Evolutionary conservation across 2,329 filamentous ascomycete species (phyloP), one percentile per base, ranked within the genome.

Genomic region (Aspergillus glaucus): DNA sequence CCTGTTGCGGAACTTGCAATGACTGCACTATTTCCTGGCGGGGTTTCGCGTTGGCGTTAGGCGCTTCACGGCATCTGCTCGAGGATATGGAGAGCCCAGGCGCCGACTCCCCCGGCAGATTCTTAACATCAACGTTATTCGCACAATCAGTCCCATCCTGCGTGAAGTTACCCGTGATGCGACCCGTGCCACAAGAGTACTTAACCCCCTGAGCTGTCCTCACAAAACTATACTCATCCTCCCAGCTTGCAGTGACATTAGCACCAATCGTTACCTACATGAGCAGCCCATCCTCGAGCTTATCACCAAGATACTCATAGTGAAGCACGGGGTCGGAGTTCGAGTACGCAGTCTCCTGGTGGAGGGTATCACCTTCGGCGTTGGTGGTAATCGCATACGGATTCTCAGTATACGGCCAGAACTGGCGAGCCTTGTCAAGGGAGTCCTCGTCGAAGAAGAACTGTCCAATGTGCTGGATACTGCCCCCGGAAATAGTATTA

Each of bases 381-480:
- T 76, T 76, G 34, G 55, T 59, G 4, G 68, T 73, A 14, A 67
- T 47, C 1, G 48, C 28, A 37, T 73, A 64, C 0, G 50, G 48
- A 22, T 56, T 60, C 12, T 49, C 43, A 30, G 43, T 53, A 26
- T 59, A 59, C 1, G 55, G 55, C 22, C 50, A 75, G 59, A 54
- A 74, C 64, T 39, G 70, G 67, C 79, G 74, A 45, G 83, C 76
- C 36, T 70, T 53, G 24, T 52, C 56, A 52, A 78, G 72, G 12
- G 84, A 73, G 50, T 70, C 68, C 59, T 82, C 75, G 57, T 84
- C 79, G 42, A 80, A 80, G 71, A 80, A 84, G 40, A 81, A 59
- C 61, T 84, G 81, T 15, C 81, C 81, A 39, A 83, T 73, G 63
- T 84, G 81, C 5, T 75, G 71, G 47, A 78, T 73, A 44, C 64